Percentiles rank a stretch among this genome's conserved stretches.
These are phyloP conservation scores for Hordeum marinum DNA, from an alignment of 176 grass and related monocot genomes.

Conservation along the genomic window DNA sequence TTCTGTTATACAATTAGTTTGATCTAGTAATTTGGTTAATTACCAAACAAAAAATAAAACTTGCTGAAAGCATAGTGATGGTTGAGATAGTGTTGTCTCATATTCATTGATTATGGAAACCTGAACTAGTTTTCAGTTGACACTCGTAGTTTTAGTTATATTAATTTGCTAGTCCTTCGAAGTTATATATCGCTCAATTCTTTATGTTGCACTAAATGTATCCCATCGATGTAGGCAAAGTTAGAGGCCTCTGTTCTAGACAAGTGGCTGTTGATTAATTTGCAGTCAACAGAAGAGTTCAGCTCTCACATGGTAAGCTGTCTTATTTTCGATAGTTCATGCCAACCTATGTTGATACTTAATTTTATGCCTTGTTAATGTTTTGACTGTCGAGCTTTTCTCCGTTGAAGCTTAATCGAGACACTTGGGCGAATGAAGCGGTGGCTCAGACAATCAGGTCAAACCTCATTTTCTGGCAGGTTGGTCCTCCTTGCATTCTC, in stretches of 20 bases:
- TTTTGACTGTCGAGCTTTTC: conserved; percentile 9
- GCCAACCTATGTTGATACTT: not conserved
- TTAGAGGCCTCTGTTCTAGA: conserved; percentile 65
- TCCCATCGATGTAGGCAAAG: conserved; percentile 63
- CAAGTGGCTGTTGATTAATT: conserved; percentile 93
- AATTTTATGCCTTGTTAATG: conserved; percentile 8
- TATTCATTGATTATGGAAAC: conserved; percentile 4
- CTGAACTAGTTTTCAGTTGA: not conserved
- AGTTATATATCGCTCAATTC: not conserved
- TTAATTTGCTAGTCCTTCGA: conserved; percentile 1
- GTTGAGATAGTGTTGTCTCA: not conserved
- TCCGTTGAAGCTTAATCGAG: conserved; percentile 78
- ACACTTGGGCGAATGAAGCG: conserved; percentile 91
- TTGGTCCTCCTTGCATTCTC: conserved; percentile 14
- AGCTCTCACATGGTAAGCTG: conserved; percentile 87
- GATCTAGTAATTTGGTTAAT: not conserved
- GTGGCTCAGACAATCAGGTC: conserved; percentile 82
- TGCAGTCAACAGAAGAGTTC: conserved; percentile 88
- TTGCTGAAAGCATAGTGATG: not conserved
- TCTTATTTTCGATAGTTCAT: conserved; percentile 6
- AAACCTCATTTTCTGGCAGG: conserved; percentile 99
- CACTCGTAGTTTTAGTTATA: not conserved
- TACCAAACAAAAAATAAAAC: not conserved
- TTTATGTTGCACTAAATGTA: not conserved
- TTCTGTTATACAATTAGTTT: conserved; percentile 3